A percentile compares a stretch with the other conserved stretches of the same genome.
Evolutionary conservation across 2,329 filamentous ascomycete genomes (phyloP).

Genomic region (Nemania sp.): DNA sequence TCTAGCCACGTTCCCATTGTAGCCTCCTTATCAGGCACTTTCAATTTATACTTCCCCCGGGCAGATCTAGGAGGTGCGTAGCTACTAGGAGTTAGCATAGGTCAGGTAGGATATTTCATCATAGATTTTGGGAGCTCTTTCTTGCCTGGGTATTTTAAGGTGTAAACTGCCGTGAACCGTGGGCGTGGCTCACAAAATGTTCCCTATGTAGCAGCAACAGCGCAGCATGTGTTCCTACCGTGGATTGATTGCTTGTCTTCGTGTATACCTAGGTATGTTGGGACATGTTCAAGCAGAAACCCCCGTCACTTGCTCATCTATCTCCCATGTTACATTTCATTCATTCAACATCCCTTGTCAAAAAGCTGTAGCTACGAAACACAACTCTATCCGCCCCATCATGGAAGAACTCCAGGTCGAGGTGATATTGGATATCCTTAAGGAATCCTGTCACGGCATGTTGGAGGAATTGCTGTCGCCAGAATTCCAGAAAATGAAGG

Average conservation of each 20-base stretch:
- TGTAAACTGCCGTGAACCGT: not conserved
- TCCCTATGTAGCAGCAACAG: no score
- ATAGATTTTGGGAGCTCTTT: no score
- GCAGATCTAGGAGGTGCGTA: not conserved
- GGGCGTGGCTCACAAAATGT: not conserved
- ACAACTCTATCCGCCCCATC: no score
- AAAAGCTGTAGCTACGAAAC: not conserved
- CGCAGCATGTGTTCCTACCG: not conserved
- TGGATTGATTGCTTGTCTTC: not conserved
- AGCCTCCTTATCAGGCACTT: no score
- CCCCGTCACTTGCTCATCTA: not conserved
- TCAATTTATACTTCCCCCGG: no score
- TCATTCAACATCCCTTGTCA: not conserved
- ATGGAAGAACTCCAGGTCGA: no score
- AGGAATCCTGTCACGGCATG: not conserved
- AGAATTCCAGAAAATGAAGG: not conserved
- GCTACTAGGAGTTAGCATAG: no score
- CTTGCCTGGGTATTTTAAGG: no score
- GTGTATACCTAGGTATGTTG: no score
- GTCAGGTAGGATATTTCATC: no score
- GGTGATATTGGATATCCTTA: slow-evolving; percentile 1
- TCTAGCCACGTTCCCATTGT: no score
- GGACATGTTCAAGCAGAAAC: not conserved
- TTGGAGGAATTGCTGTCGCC: not conserved
- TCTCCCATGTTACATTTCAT: not conserved